phyloP scores from a whole-genome alignment of 2,329 filamentous ascomycete species.

The Geosmithia morbida region DNA sequence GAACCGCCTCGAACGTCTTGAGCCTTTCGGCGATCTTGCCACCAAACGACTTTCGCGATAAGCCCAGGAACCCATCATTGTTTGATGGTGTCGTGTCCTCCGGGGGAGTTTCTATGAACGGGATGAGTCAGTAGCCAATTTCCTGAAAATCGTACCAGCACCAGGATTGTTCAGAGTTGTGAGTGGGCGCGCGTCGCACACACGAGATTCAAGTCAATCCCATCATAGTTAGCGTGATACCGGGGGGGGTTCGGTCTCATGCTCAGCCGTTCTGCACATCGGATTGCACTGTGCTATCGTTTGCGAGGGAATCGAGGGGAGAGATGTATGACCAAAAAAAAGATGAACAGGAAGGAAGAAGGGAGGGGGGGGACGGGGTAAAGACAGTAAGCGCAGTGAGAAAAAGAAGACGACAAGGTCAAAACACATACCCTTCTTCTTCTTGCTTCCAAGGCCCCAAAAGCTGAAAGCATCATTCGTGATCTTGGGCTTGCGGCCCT shows the following conservation, averaged over 20 bases:
- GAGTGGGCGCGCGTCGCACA: conserved; percentile 2
- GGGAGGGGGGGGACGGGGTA: background rate
- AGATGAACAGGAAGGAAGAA: background rate
- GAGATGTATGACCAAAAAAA: background rate
- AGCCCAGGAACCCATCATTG: conserved; percentile 22
- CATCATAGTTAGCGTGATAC: background rate
- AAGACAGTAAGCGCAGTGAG: too few relatives aligned
- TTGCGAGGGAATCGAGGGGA: background rate
- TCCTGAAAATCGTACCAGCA: conserved; percentile 11
- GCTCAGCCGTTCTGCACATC: background rate
- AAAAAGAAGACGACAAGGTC: background rate
- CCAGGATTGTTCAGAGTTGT: conserved; percentile 6
- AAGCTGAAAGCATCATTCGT: conserved; percentile 36
- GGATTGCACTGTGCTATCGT: background rate
- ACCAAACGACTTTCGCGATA: conserved; percentile 30
- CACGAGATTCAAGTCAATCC: background rate
- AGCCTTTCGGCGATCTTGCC: conserved; percentile 42
- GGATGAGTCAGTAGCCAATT: conserved; percentile 36
- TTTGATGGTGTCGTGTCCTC: conserved; percentile 23
- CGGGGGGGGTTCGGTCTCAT: background rate
- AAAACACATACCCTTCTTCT: conserved; percentile 24
- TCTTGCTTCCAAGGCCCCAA: conserved; percentile 33
- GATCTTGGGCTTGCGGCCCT: conserved; percentile 7
- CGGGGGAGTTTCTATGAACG: conserved; percentile 29
- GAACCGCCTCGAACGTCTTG: conserved; percentile 35